Evolutionary conservation across 192 early-diverging fungal genomes (phyloP).

Genomic region (Rhizoclosmatium globosum): DNA sequence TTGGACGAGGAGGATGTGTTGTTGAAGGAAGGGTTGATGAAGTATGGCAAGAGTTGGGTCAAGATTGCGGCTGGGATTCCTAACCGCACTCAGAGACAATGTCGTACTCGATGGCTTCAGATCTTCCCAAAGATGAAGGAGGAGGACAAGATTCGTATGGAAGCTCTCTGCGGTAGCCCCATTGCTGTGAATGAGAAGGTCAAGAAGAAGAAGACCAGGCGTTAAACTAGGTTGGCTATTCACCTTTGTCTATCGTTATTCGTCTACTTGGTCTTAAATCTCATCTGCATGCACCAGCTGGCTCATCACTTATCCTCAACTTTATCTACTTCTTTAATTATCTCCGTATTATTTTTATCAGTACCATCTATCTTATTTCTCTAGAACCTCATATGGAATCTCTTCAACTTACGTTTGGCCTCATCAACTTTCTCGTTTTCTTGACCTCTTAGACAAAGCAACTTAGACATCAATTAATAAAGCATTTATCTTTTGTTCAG

Average conservation of each 20-base stretch:
- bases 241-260: neutral
- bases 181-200: constrained; percentile 45
- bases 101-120: constrained; percentile 83
- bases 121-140: constrained; percentile 34
- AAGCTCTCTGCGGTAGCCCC: neutral
- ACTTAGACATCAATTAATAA: too few relatives aligned
- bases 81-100: constrained; percentile 92
- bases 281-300: too few relatives aligned
- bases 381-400: too few relatives aligned
- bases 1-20: constrained; percentile 63
- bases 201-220: constrained; percentile 27
- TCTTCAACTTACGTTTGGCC: too few relatives aligned
- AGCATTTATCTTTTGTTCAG: too few relatives aligned
- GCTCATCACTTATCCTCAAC: too few relatives aligned
- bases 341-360: too few relatives aligned
- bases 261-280: too few relatives aligned
- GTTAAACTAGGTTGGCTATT: neutral
- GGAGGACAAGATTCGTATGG: constrained; percentile 17
- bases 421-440: too few relatives aligned
- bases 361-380: too few relatives aligned
- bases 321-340: too few relatives aligned
- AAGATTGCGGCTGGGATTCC: constrained; percentile 82
- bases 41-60: constrained; percentile 84
- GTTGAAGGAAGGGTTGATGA: constrained; percentile 71
- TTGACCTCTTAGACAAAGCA: too few relatives aligned